Conservation (phyloP, 2,329 filamentous ascomycete genomes). For the Falciphora oryzae region DNA sequence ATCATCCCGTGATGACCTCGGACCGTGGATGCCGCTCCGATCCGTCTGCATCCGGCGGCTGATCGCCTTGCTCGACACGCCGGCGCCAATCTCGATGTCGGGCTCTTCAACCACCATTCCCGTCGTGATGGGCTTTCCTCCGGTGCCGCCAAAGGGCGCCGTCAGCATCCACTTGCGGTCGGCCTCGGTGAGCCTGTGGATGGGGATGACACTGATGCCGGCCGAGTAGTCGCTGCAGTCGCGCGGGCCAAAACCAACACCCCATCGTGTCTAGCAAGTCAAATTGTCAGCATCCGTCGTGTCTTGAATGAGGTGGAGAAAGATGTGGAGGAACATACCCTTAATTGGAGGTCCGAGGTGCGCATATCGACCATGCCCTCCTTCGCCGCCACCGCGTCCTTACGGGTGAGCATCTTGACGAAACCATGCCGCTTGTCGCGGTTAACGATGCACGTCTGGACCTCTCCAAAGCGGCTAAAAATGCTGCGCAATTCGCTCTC, state of each 20-base stretch:
- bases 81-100: constrained; percentile 96
- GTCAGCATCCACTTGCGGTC: constrained; percentile 97
- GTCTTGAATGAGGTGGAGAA: neutral
- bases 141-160: constrained; percentile 88
- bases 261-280: constrained; percentile 67
- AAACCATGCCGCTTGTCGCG: constrained; percentile 97
- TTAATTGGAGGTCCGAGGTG: constrained; percentile 64
- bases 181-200: constrained; percentile 86
- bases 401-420: constrained; percentile 93
- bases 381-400: constrained; percentile 78
- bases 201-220: constrained; percentile 87
- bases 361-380: constrained; percentile 79
- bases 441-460: constrained; percentile 98
- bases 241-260: constrained; percentile 91
- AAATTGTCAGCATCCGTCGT: neutral
- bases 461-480: constrained; percentile 76
- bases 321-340: constrained; percentile 30
- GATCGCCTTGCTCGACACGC: constrained; percentile 89
- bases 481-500: constrained; percentile 77
- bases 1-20: constrained; percentile 48
- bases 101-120: constrained; percentile 94
- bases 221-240: constrained; percentile 96
- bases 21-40: constrained; percentile 58
- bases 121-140: constrained; percentile 70
- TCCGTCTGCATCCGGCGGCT: constrained; percentile 65